Percentiles rank a stretch among this genome's conserved stretches.
Conservation (phyloP, 1,284 basidiomycete genomes). For the Ustilago curta region DNA sequence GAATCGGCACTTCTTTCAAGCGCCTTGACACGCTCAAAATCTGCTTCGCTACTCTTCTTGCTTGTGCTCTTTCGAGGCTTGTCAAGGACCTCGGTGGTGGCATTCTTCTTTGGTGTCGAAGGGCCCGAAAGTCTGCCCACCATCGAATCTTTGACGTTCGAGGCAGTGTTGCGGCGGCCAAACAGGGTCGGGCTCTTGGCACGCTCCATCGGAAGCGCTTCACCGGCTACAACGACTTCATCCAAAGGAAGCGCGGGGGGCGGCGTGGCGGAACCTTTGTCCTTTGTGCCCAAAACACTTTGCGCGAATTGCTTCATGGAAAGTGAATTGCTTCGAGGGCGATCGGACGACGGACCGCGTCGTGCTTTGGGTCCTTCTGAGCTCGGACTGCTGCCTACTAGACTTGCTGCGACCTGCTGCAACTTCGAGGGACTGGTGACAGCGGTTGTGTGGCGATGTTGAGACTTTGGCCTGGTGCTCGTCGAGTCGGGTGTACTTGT, state of each 20-base stretch:
- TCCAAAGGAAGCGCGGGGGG: slow-evolving; percentile 17
- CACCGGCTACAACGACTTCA: slow-evolving; percentile 47
- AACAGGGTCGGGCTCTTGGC: slow-evolving; percentile 56
- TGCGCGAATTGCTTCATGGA: slow-evolving; percentile 53
- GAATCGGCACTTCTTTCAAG: slow-evolving; percentile 33
- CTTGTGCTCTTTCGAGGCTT: slow-evolving; percentile 37
- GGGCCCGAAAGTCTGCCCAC: slow-evolving; percentile 36
- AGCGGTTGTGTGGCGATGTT: slow-evolving; percentile 43
- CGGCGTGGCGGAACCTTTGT: slow-evolving; percentile 23
- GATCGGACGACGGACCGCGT: slow-evolving; percentile 29
- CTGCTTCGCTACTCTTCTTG: slow-evolving; percentile 39
- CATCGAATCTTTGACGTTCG: slow-evolving; percentile 44
- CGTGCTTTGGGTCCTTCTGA: slow-evolving; percentile 28
- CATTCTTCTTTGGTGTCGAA: slow-evolving; percentile 43
- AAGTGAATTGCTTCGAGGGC: slow-evolving; percentile 57
- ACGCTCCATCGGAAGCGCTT: slow-evolving; percentile 45
- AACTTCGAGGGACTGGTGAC: slow-evolving; percentile 37
- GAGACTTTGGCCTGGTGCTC: slow-evolving; percentile 29
- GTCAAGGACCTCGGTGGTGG: slow-evolving; percentile 14
- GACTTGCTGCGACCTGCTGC: slow-evolving; percentile 27
- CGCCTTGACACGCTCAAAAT: slow-evolving; percentile 46
- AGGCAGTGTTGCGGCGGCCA: slow-evolving; percentile 46
- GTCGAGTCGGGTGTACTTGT: slow-evolving; percentile 30
- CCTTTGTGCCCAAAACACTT: slow-evolving; percentile 45
- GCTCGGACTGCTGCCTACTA: slow-evolving; percentile 16